Evolutionary conservation across 345 rosid species (phyloP).

Genomic region (Salix brachista): DNA sequence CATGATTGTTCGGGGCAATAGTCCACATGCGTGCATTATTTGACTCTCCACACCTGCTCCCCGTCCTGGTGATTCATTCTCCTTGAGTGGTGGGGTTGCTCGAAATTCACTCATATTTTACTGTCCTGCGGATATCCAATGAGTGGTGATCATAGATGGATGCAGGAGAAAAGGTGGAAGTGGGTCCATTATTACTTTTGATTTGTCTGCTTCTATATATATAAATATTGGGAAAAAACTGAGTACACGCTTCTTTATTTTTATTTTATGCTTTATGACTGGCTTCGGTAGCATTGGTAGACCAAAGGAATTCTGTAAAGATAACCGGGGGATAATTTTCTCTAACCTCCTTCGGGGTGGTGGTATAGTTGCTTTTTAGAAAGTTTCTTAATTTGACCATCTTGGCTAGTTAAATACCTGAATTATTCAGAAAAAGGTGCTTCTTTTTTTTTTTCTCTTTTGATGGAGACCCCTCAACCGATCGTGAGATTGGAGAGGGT

Average conservation of each 20-base stretch:
- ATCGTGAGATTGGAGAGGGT: no score
- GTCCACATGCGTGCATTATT: not conserved
- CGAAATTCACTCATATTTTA: conserved; percentile 17
- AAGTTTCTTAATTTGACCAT: not conserved
- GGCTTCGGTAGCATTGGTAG: not conserved
- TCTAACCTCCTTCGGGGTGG: not conserved
- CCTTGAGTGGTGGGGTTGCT: conserved; percentile 12
- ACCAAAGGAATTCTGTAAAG: not conserved
- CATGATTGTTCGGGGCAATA: not conserved
- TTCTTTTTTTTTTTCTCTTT: no score
- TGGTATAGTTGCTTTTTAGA: not conserved
- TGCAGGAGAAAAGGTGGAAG: not conserved
- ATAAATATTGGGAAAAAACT: not conserved
- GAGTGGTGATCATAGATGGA: conserved; percentile 2
- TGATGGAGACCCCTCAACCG: no score
- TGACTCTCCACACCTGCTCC: not conserved
- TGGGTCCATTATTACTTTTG: conserved; percentile 9
- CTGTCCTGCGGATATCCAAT: not conserved
- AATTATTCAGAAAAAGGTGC: no score
- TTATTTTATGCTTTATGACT: not conserved
- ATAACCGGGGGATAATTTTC: not conserved
- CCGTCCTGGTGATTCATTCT: conserved; percentile 1
- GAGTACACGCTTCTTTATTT: not conserved
- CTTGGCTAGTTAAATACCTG: no score
- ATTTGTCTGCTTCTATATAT: conserved; percentile 12